Percentiles rank a stretch among this genome's conserved stretches.
Conservation (phyloP, 2,329 filamentous ascomycete species). For the Aspergillus glaucus region DNA sequence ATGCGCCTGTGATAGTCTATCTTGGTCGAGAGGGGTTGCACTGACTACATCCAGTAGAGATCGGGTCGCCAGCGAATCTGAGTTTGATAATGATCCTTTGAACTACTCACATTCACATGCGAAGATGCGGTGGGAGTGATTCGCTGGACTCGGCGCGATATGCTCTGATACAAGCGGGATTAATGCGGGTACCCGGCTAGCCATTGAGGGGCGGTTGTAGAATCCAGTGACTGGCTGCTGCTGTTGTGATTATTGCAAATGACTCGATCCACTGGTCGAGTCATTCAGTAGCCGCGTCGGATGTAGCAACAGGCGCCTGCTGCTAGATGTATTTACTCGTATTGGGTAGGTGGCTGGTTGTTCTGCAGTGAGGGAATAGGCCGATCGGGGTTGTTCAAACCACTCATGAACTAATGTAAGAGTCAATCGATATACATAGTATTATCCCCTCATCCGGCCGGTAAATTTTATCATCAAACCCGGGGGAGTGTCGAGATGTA, state of each 20-base stretch:
- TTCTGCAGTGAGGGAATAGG: not conserved
- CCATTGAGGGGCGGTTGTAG: not conserved
- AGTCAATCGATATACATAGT: too few relatives aligned
- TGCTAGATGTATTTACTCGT: not conserved
- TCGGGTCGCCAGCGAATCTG: not conserved
- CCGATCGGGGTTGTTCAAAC: not conserved
- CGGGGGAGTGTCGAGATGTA: not conserved
- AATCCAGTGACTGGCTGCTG: not conserved
- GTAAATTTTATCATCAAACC: not conserved
- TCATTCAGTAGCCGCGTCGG: not conserved
- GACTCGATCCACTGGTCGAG: not conserved
- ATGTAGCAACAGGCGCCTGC: not conserved
- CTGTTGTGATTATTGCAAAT: not conserved
- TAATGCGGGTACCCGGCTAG: not conserved
- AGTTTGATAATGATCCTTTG: not conserved
- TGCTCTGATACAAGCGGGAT: not conserved
- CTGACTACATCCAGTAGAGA: not conserved
- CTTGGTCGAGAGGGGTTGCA: not conserved
- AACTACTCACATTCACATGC: not conserved
- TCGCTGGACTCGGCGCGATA: too few relatives aligned
- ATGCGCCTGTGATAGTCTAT: not conserved
- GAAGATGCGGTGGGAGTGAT: not conserved
- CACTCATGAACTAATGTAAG: not conserved
- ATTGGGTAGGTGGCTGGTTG: not conserved
- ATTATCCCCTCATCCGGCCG: not conserved